A percentile compares a stretch with the other conserved stretches of the same genome.
Conservation (phyloP, 176 grass and related monocot species). For the Hordeum marinum region DNA sequence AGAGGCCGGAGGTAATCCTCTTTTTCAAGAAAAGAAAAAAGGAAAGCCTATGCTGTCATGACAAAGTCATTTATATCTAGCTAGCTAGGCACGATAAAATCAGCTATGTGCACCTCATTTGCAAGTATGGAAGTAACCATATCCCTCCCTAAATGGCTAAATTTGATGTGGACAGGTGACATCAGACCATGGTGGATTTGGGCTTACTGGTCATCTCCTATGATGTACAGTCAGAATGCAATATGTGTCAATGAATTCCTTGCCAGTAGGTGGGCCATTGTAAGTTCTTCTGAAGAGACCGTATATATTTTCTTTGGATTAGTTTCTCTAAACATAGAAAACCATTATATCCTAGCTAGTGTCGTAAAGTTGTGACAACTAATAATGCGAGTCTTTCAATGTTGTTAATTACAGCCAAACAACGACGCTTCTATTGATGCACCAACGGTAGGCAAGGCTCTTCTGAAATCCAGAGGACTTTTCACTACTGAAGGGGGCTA, state of each 20-base stretch:
- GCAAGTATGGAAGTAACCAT: not conserved
- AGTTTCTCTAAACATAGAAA: not conserved
- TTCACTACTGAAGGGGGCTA: conserved; percentile 49
- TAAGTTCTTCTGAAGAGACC: too few species aligned
- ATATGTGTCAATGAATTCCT: conserved; percentile 85
- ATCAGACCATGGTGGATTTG: conserved; percentile 93
- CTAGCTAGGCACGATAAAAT: conserved; percentile 3
- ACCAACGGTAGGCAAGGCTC: conserved; percentile 58
- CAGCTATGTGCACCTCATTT: not conserved
- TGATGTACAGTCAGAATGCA: conserved; percentile 85
- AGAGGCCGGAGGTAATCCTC: too few species aligned
- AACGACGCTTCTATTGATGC: conserved; percentile 43
- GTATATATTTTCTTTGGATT: too few species aligned
- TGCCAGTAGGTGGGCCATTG: conserved; percentile 60
- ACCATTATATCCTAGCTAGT: conserved; percentile 1
- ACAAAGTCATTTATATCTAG: not conserved
- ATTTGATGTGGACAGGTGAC: conserved; percentile 49
- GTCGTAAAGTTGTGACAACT: too few species aligned
- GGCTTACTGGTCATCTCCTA: conserved; percentile 81
- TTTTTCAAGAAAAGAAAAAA: too few species aligned
- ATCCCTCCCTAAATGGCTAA: not conserved
- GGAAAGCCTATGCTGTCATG: not conserved
- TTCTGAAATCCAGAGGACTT: conserved; percentile 70
- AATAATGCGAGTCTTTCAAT: conserved; percentile 5
- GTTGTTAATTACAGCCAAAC: conserved; percentile 55